Conservation (phyloP, 768 basidiomycete genomes). For the Leucosporidium scottii region DNA sequence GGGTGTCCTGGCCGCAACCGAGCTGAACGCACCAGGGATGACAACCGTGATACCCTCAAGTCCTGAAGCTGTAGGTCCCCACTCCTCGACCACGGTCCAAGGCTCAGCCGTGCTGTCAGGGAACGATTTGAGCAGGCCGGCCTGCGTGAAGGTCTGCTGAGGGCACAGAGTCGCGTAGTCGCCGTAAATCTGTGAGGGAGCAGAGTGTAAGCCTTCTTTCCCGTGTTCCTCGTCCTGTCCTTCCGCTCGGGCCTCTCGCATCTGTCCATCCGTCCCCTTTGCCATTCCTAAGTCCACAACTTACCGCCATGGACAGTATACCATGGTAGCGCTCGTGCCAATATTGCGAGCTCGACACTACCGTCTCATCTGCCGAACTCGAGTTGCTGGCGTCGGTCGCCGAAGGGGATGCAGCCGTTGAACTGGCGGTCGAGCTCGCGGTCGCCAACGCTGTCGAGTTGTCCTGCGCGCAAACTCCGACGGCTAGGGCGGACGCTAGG, state of each 20-base stretch:
- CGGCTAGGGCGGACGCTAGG: too few relatives aligned
- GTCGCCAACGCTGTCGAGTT: too few relatives aligned
- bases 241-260: too few relatives aligned
- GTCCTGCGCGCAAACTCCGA: too few relatives aligned
- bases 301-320: background rate
- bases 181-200: conserved; percentile 18
- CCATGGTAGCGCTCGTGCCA: conserved; percentile 25
- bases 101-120: conserved; percentile 26
- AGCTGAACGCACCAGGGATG: conserved; percentile 27
- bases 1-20: too few relatives aligned
- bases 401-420: too few relatives aligned
- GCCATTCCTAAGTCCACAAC: background rate
- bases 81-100: conserved; percentile 29
- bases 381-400: background rate
- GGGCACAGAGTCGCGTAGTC: conserved; percentile 32
- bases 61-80: conserved; percentile 32
- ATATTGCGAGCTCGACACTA: conserved; percentile 11
- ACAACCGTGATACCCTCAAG: conserved; percentile 26
- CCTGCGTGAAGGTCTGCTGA: conserved; percentile 24
- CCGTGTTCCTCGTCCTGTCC: too few relatives aligned
- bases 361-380: background rate
- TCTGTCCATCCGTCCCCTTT: too few relatives aligned
- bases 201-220: background rate
- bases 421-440: too few relatives aligned
- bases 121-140: conserved; percentile 19